Evolutionary conservation across 2,329 filamentous ascomycete species (phyloP).

Genomic region (Aspergillus amoenus): DNA sequence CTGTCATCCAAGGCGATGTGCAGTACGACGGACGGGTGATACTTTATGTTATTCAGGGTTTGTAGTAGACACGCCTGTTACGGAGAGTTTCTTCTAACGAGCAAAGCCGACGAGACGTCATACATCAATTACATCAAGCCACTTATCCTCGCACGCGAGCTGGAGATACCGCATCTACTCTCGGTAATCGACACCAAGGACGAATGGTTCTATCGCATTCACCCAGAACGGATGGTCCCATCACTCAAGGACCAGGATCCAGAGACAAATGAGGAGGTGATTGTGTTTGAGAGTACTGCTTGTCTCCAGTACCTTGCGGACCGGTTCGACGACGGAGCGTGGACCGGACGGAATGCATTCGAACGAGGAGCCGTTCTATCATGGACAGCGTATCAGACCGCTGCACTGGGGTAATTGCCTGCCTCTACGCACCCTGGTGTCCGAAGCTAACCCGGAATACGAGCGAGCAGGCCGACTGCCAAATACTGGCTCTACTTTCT

Average conservation of each 20-base stretch:
- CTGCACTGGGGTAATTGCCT: background rate
- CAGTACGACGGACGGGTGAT: no score
- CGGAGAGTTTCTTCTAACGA: no score
- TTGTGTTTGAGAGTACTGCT: slow-evolving; percentile 9
- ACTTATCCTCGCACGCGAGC: slow-evolving; percentile 4
- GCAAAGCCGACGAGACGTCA: background rate
- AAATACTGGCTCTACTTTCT: slow-evolving; percentile 13
- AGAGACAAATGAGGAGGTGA: background rate
- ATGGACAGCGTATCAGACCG: slow-evolving; percentile 8
- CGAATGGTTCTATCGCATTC: slow-evolving; percentile 7
- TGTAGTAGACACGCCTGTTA: no score
- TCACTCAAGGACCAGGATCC: slow-evolving; percentile 4
- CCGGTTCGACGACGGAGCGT: background rate
- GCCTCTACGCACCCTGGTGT: no score
- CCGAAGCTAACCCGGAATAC: no score
- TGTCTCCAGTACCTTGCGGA: slow-evolving; percentile 9
- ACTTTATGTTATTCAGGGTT: no score
- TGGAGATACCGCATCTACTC: slow-evolving; percentile 2
- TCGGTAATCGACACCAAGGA: slow-evolving; percentile 8
- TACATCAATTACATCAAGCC: slow-evolving; percentile 13
- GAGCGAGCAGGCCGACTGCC: background rate
- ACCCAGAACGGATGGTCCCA: slow-evolving; percentile 6
- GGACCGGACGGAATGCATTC: background rate
- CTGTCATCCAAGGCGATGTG: no score
- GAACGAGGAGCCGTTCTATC: background rate